Evolutionary conservation across 805 yeast species (phyloP), one percentile per base, ranked within the genome.

Genomic region (Candida multigemmis): DNA sequence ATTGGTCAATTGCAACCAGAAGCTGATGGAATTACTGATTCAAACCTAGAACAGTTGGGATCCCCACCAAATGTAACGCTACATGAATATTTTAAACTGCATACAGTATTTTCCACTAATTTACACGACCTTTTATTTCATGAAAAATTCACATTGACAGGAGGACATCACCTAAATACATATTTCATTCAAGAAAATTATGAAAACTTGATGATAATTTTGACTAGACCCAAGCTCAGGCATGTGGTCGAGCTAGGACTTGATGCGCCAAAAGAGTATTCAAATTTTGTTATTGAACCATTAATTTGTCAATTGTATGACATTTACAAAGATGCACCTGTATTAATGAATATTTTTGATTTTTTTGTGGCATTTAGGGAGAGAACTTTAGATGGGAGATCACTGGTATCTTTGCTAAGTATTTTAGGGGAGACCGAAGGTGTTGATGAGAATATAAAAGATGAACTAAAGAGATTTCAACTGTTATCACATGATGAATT

Each of bases 291-390:
- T 6, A 5, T 32, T 4, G 9, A 31, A 18, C 86, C 86, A 1
- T 54, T 72, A 3, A 42, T 75, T 5, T 56, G 71, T 16, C 71
- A 68, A 25, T 46, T 86, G 28, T 86, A 72, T 52, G 68, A 71
- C 25, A 60, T 83, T 10, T 79, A 77, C 46, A 70, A 91, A 33
- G 96, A 86, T 40, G 87, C 95, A 0, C 80, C 82, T 14, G 61
- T 75, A 3, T 55, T 65, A 16, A 65, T 81, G 34, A 81, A 81
- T 42, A 64, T 78, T 28, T 76, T 62, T 50, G 93, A 81, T 38
- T 75, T 74, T 38, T 81, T 64, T 41, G 47, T 56, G 14, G 77
- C 82, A 0, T 80, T 80, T 51, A 70, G 62, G 41, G 70, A 63
- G n/a, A n/a, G n/a, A 31, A 54, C 73, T 0, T 37, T 76, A 16